Conservation (phyloP, 1,284 basidiomycete species). For the Microbotryomycetes sp. region DNA sequence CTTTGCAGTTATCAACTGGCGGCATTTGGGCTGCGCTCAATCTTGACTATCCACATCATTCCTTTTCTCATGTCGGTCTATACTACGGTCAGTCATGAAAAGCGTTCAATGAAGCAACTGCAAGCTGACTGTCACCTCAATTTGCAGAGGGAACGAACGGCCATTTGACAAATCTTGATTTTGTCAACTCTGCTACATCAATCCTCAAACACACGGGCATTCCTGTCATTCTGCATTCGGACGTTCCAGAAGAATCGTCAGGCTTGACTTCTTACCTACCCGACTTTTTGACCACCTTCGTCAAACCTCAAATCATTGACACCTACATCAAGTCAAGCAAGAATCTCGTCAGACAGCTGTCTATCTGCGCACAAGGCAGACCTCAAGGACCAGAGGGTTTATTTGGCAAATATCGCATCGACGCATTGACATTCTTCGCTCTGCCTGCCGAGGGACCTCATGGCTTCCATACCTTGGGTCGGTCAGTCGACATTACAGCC, state of each 20-base stretch:
- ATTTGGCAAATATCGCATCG: conserved; percentile 67
- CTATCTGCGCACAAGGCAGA: conserved; percentile 58
- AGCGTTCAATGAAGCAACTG: neutral
- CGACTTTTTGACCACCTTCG: neutral
- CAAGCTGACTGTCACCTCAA: neutral
- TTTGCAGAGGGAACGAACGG: conserved; percentile 87
- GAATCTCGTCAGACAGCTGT: conserved; percentile 59
- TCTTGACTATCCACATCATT: conserved; percentile 93
- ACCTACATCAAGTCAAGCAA: conserved; percentile 55
- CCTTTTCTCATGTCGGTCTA: conserved; percentile 84
- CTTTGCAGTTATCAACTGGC: conserved; percentile 56
- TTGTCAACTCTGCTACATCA: conserved; percentile 72
- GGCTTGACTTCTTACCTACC: neutral
- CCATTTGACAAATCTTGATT: conserved; percentile 89
- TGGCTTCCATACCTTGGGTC: conserved; percentile 86
- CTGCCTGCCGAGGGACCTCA: conserved; percentile 84
- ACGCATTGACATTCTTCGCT: conserved; percentile 85
- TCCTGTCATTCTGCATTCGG: conserved; percentile 61
- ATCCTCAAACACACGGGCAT: conserved; percentile 68
- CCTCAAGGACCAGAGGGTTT: conserved; percentile 47
- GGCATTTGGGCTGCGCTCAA: conserved; percentile 93
- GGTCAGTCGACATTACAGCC: conserved; percentile 48
- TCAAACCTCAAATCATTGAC: conserved; percentile 40
- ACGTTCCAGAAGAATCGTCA: conserved; percentile 2
- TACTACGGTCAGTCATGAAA: conserved; percentile 63